Percentiles rank a stretch among this genome's conserved stretches.
These are phyloP conservation scores for Papilionanthe hybrid DNA, from an alignment of 116 monocot species.

Conservation along the genomic window DNA sequence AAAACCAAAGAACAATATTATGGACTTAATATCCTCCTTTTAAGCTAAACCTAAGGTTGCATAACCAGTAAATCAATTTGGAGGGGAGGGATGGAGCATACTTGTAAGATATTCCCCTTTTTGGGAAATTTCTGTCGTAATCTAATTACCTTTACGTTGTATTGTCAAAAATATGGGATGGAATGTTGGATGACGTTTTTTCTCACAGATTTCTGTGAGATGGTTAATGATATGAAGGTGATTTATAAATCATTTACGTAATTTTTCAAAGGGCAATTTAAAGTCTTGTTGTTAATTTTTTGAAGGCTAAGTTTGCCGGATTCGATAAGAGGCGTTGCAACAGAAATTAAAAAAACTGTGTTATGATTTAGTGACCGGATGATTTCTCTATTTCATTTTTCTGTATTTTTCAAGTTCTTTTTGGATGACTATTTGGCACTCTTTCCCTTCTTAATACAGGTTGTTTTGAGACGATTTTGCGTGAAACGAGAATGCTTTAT, in stretches of 20 bases:
- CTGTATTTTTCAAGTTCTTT: no score
- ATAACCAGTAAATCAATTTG: not conserved
- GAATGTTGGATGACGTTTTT: not conserved
- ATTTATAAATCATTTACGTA: not conserved
- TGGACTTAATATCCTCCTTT: not conserved
- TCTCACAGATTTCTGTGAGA: not conserved
- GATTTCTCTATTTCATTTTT: no score
- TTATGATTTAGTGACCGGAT: no score
- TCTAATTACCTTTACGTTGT: not conserved
- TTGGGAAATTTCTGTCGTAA: not conserved
- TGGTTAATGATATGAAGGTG: not conserved
- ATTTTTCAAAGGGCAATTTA: no score
- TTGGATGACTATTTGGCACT: no score
- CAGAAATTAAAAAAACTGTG: no score
- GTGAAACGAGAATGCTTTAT: no score
- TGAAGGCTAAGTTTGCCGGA: no score
- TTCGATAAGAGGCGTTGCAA: no score
- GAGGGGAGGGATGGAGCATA: not conserved
- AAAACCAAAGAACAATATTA: not conserved
- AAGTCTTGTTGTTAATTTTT: no score
- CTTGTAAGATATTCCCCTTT: not conserved
- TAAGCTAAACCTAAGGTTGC: not conserved
- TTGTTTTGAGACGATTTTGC: no score
- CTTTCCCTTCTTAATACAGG: no score
- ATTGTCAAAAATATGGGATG: not conserved